phyloP scores from a whole-genome alignment of 1,139 yeast species.

The Magnusiomyces ingens region DNA sequence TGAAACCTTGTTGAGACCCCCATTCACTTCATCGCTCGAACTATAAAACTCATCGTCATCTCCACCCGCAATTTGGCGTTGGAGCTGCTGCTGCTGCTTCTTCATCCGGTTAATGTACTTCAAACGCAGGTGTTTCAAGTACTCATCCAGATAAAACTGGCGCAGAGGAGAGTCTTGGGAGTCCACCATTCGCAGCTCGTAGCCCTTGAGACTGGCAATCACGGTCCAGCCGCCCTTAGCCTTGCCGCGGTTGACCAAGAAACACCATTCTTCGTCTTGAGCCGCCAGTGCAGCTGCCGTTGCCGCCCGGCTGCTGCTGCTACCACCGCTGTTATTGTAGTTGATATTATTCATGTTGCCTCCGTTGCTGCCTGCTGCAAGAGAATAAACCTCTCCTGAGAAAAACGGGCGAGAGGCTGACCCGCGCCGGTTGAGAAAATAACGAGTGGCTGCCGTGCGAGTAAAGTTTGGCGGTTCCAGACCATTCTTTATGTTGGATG shows the following conservation, averaged over 20 bases:
- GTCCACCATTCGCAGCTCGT: slow-evolving; percentile 1
- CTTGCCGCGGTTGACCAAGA: not conserved
- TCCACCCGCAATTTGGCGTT: no score
- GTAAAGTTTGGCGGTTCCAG: no score
- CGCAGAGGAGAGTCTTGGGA: not conserved
- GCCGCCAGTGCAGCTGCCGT: no score
- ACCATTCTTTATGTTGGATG: no score
- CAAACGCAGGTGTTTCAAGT: not conserved
- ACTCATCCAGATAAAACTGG: slow-evolving; percentile 3
- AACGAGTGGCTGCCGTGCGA: no score
- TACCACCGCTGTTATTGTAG: no score
- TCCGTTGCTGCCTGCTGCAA: not conserved
- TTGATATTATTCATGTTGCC: no score
- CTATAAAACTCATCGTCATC: no score
- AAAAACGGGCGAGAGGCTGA: not conserved
- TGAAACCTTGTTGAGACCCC: not conserved
- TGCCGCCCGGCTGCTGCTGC: no score
- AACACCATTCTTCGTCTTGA: slow-evolving; percentile 2
- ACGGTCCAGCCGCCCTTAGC: not conserved
- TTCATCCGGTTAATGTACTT: no score
- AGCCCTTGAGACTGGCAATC: not conserved
- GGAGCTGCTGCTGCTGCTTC: no score
- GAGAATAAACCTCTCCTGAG: slow-evolving; percentile 1
- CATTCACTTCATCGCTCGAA: not conserved
- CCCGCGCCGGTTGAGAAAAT: no score